These are phyloP conservation scores for Neofusicoccum laricinum DNA, from an alignment of 2,329 filamentous ascomycete genomes.

Conservation along the genomic window DNA sequence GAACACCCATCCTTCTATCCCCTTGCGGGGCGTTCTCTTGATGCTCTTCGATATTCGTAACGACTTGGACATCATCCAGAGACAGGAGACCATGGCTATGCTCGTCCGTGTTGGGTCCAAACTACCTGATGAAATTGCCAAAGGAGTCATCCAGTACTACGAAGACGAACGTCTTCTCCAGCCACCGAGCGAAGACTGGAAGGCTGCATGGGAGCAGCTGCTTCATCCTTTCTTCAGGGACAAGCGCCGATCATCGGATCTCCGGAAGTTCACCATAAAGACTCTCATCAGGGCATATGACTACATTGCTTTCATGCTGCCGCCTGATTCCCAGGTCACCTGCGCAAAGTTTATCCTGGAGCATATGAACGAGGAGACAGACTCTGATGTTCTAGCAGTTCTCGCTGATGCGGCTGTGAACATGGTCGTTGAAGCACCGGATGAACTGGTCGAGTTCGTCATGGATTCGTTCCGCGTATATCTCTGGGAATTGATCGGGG, in stretches of 20 bases:
- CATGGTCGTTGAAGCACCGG: slow-evolving; percentile 60
- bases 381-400: slow-evolving; percentile 63
- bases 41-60: slow-evolving; percentile 30
- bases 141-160: slow-evolving; percentile 65
- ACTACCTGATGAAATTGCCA: slow-evolving; percentile 63
- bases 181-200: slow-evolving; percentile 68
- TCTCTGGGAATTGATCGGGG: slow-evolving; percentile 28
- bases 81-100: slow-evolving; percentile 64
- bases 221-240: slow-evolving; percentile 35
- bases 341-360: slow-evolving; percentile 62
- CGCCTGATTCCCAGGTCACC: slow-evolving; percentile 55
- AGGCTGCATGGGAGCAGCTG: slow-evolving; percentile 60
- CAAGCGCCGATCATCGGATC: slow-evolving; percentile 41
- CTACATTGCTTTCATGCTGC: slow-evolving; percentile 54
- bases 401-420: slow-evolving; percentile 63
- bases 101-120: slow-evolving; percentile 61
- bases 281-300: slow-evolving; percentile 53
- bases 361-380: slow-evolving; percentile 60
- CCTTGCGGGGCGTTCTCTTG: slow-evolving; percentile 22
- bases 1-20: slow-evolving; percentile 11
- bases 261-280: slow-evolving; percentile 62
- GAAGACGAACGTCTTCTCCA: slow-evolving; percentile 68
- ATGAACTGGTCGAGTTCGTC: slow-evolving; percentile 54
- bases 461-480: slow-evolving; percentile 42
- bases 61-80: slow-evolving; percentile 57